Conservation (phyloP, 306 rosid species). For the Vigna unguiculata region DNA sequence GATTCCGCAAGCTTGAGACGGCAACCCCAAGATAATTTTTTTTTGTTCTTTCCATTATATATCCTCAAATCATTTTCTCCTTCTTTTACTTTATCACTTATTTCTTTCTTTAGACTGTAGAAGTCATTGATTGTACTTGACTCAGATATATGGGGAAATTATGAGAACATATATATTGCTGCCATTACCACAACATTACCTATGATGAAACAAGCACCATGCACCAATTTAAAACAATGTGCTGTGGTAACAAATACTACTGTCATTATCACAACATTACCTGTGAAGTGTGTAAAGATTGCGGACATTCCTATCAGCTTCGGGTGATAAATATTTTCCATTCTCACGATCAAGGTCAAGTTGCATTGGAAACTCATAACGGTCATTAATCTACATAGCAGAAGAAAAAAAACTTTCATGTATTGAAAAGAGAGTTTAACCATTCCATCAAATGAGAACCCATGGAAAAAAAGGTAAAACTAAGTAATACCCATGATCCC, state of each 20-base stretch:
- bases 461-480: neutral
- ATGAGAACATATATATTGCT: neutral
- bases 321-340: conserved; percentile 95
- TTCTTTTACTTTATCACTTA: neutral
- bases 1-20: neutral
- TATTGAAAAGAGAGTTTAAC: conserved; percentile 13
- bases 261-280: conserved; percentile 49
- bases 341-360: conserved; percentile 93
- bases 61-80: conserved; percentile 33
- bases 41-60: conserved; percentile 19
- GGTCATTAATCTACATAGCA: conserved; percentile 82
- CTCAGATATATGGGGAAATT: neutral
- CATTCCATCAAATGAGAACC: conserved; percentile 25
- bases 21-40: neutral
- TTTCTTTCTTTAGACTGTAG: neutral
- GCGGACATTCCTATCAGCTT: conserved; percentile 87
- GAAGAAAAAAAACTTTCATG: neutral
- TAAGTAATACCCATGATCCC: conserved; percentile 28
- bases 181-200: too few species aligned
- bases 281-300: conserved; percentile 98
- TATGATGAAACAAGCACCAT: neutral
- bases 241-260: conserved; percentile 12
- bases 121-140: neutral
- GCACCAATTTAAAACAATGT: neutral
- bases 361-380: conserved; percentile 97